Percentiles rank a stretch among this genome's conserved stretches.
Conservation (phyloP, 2,329 filamentous ascomycete genomes). For the Talaromyces rugulosus region DNA sequence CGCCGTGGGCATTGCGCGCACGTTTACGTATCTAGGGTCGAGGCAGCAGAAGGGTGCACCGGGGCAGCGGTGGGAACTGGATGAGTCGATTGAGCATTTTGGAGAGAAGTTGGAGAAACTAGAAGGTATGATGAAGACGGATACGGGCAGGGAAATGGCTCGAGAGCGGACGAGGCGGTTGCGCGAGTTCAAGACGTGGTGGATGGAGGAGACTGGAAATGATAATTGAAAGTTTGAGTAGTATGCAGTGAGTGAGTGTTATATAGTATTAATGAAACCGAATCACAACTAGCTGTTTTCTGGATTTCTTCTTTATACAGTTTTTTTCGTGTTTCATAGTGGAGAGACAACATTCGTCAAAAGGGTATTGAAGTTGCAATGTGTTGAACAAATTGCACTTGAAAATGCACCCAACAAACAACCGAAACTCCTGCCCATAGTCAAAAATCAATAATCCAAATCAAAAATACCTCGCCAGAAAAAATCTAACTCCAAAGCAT, state of each 20-base stretch:
- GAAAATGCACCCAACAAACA: not conserved
- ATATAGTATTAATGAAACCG: not conserved
- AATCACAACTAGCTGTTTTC: not conserved
- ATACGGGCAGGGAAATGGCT: slow-evolving; percentile 49
- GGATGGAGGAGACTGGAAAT: slow-evolving; percentile 46
- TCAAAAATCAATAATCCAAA: too few species aligned
- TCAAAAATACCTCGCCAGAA: not conserved
- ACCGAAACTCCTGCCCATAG: not conserved
- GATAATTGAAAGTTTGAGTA: not conserved
- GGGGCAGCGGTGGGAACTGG: slow-evolving; percentile 46
- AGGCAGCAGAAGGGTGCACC: slow-evolving; percentile 16
- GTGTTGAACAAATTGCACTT: slow-evolving; percentile 1
- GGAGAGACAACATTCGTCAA: not conserved
- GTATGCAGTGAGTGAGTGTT: not conserved
- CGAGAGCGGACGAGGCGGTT: slow-evolving; percentile 47
- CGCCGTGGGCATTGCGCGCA: slow-evolving; percentile 74
- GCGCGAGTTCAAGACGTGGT: slow-evolving; percentile 50
- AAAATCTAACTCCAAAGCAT: not conserved
- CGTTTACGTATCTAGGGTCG: slow-evolving; percentile 72
- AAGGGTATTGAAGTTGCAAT: not conserved
- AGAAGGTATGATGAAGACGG: slow-evolving; percentile 57
- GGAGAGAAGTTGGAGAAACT: slow-evolving; percentile 68
- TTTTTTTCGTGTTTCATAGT: not conserved
- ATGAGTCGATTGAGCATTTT: slow-evolving; percentile 68
- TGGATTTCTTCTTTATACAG: not conserved